Evolutionary conservation across 441 rosid genomes (phyloP).

Genomic region (Pelargonium myrrhifolium): DNA sequence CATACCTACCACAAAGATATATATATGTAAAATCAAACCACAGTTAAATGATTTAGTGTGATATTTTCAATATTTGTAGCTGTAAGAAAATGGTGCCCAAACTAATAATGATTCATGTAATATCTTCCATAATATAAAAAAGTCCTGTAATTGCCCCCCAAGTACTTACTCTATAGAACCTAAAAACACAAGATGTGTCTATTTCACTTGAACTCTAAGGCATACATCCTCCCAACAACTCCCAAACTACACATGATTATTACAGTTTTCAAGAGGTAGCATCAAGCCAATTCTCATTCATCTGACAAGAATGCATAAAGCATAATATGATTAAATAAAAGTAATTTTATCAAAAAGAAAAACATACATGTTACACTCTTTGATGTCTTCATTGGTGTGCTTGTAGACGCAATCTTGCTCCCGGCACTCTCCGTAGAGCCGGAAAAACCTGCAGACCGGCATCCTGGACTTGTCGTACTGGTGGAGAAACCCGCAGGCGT

Average conservation of each 20-base stretch:
- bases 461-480: slow-evolving; percentile 94
- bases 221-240: neutral
- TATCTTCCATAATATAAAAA: neutral
- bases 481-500: slow-evolving; percentile 93
- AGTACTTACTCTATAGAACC: neutral
- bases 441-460: slow-evolving; percentile 91
- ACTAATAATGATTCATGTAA: neutral
- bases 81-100: neutral
- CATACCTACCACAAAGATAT: too few relatives aligned
- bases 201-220: neutral
- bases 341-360: neutral
- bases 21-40: too few relatives aligned
- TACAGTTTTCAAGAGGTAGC: neutral
- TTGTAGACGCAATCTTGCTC: slow-evolving; percentile 98
- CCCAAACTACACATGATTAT: neutral
- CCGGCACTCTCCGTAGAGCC: slow-evolving; percentile 86
- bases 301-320: neutral
- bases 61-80: too few relatives aligned
- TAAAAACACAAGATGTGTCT: neutral
- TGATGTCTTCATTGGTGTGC: slow-evolving; percentile 93
- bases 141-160: neutral
- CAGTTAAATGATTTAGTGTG: too few relatives aligned
- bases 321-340: too few relatives aligned
- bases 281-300: neutral
- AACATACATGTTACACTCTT: slow-evolving; percentile 93